These are phyloP conservation scores for Aspergillus egyptiacus DNA, from an alignment of 495 filamentous ascomycete species.

Conservation along the genomic window DNA sequence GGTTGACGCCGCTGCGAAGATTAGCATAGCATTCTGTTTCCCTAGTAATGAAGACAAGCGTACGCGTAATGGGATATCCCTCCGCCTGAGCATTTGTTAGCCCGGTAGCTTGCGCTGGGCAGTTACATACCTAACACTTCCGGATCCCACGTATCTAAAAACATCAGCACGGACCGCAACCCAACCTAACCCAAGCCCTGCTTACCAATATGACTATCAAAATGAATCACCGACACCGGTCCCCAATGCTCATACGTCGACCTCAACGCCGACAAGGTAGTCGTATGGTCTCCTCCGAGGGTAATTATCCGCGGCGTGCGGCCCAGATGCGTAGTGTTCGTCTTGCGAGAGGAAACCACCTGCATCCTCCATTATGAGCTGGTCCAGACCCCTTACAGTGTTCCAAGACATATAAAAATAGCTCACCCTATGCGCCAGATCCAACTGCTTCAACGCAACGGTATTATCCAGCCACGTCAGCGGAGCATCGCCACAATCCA, in stretches of 20 bases:
- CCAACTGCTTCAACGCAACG: conserved; percentile 45
- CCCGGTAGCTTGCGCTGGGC: not conserved
- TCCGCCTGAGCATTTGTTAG: conserved; percentile 18
- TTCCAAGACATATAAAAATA: too few species aligned
- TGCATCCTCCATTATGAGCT: not conserved
- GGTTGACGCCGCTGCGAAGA: conserved; percentile 39
- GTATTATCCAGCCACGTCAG: conserved; percentile 49
- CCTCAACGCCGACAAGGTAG: conserved; percentile 42
- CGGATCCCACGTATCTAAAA: conserved; percentile 44
- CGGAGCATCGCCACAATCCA: conserved; percentile 50
- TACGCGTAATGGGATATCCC: conserved; percentile 47
- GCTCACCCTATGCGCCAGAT: conserved; percentile 37
- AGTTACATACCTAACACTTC: conserved; percentile 31
- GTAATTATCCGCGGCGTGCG: conserved; percentile 41
- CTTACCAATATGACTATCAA: conserved; percentile 43
- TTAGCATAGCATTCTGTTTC: conserved; percentile 3
- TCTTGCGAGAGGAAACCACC: conserved; percentile 23
- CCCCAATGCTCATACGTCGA: conserved; percentile 41
- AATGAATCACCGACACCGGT: conserved; percentile 47
- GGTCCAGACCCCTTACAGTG: too few species aligned
- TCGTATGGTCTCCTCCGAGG: conserved; percentile 49
- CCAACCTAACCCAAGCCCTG: not conserved
- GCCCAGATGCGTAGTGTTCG: conserved; percentile 17
- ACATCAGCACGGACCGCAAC: not conserved
- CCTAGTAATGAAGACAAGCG: conserved; percentile 8